These are phyloP conservation scores for Rhizophora mangle DNA, from an alignment of 345 rosid genomes.

Conservation along the genomic window DNA sequence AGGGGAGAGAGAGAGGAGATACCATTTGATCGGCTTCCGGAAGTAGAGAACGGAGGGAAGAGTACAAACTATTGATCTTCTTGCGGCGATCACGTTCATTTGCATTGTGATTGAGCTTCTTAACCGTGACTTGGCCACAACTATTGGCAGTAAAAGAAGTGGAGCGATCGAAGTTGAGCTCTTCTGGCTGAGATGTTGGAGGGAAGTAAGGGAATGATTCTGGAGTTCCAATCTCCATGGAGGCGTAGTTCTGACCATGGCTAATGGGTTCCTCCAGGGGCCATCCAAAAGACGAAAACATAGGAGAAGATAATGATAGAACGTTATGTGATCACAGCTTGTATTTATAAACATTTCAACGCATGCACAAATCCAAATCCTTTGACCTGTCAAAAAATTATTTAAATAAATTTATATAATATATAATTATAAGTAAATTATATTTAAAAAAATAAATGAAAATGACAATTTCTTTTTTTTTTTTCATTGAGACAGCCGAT, in stretches of 20 bases:
- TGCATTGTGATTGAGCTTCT: constrained; percentile 76
- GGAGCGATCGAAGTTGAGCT: constrained; percentile 15
- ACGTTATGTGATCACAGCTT: constrained; percentile 3
- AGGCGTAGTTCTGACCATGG: constrained; percentile 9
- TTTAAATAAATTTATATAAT: no score
- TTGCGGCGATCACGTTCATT: constrained; percentile 61
- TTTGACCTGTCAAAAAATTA: no score
- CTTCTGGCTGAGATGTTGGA: background rate
- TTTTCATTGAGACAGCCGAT: no score
- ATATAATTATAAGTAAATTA: no score
- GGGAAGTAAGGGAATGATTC: background rate
- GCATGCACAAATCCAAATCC: no score
- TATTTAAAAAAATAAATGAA: no score
- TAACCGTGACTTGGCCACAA: constrained; percentile 22
- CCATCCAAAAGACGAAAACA: constrained; percentile 22
- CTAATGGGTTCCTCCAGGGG: constrained; percentile 19
- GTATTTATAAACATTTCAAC: constrained; percentile 3
- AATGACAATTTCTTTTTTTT: no score
- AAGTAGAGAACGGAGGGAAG: constrained; percentile 59
- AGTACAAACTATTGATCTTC: constrained; percentile 53
- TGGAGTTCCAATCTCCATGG: constrained; percentile 2
- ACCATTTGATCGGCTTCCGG: constrained; percentile 53
- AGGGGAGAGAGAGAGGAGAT: background rate
- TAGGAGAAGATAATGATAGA: background rate
- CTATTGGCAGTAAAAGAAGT: background rate